Percentiles rank a stretch among this genome's conserved stretches.
Evolutionary conservation across 768 basidiomycete genomes (phyloP).

Genomic region (Rhodotorula toruloides): DNA sequence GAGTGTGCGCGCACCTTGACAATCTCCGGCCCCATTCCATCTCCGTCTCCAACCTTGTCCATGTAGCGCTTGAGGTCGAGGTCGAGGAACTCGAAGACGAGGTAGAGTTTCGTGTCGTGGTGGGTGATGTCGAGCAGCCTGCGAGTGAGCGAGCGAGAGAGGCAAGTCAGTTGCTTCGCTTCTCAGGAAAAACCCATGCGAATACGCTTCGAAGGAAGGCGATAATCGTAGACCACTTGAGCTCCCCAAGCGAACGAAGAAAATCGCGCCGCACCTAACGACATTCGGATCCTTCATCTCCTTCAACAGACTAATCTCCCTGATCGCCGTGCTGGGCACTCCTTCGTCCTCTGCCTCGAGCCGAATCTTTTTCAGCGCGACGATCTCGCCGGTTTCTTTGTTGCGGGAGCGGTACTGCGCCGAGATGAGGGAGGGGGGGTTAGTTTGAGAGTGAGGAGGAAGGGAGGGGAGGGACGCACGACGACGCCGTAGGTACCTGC

Average conservation of each 20-base stretch:
- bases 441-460: background rate
- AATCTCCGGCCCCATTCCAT: constrained; percentile 62
- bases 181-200: background rate
- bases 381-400: constrained; percentile 67
- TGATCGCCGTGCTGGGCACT: constrained; percentile 93
- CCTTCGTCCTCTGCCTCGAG: constrained; percentile 98
- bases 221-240: background rate
- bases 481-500: constrained; percentile 96
- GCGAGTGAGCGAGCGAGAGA: no score
- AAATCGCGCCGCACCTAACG: constrained; percentile 58
- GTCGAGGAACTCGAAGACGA: constrained; percentile 96
- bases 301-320: constrained; percentile 94
- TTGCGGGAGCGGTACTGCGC: constrained; percentile 80
- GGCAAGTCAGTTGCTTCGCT: no score
- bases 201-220: background rate
- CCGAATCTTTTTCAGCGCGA: constrained; percentile 97
- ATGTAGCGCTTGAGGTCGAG: constrained; percentile 95
- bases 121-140: constrained; percentile 94
- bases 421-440: background rate
- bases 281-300: constrained; percentile 95
- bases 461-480: constrained; percentile 3
- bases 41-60: constrained; percentile 70
- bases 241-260: background rate
- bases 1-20: constrained; percentile 63
- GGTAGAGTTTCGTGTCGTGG: constrained; percentile 90